Evolutionary conservation across 768 basidiomycete genomes (phyloP).

Genomic region (Mycena alexandri): DNA sequence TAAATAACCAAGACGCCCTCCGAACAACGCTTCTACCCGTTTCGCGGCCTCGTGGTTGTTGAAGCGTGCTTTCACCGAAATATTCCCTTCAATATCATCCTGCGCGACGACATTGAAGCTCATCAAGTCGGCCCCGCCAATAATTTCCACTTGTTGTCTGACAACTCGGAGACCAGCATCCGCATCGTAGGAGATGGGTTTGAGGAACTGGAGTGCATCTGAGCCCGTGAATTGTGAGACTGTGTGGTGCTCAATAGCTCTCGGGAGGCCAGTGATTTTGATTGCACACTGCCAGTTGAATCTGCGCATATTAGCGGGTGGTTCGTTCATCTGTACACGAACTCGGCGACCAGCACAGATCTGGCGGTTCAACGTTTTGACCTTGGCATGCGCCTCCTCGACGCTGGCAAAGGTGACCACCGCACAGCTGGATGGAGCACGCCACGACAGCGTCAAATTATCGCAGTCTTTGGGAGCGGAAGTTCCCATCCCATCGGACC

Average conservation of each 20-base stretch:
- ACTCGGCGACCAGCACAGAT: constrained; percentile 58
- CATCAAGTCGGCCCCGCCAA: constrained; percentile 37
- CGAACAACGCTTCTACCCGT: constrained; percentile 51
- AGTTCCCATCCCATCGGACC: constrained; percentile 57
- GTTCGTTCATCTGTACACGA: constrained; percentile 58
- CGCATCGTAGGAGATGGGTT: constrained; percentile 39
- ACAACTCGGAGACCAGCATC: constrained; percentile 41
- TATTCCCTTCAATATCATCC: constrained; percentile 46
- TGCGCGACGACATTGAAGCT: constrained; percentile 44
- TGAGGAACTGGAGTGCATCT: constrained; percentile 34
- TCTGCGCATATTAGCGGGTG: constrained; percentile 45
- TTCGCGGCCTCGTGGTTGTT: constrained; percentile 63
- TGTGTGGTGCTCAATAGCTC: constrained; percentile 39
- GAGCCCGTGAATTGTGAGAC: constrained; percentile 50
- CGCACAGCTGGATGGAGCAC: constrained; percentile 58
- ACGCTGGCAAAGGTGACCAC: constrained; percentile 57
- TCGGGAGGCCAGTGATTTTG: constrained; percentile 59
- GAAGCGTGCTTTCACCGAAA: constrained; percentile 60
- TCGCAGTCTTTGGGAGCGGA: constrained; percentile 49
- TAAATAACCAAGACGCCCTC: constrained; percentile 44
- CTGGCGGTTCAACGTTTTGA: constrained; percentile 51
- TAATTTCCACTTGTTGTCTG: constrained; percentile 40
- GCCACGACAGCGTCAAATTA: constrained; percentile 65
- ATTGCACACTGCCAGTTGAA: constrained; percentile 51
- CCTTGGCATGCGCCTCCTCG: constrained; percentile 50